These are phyloP conservation scores for Datura wrightii DNA, from an alignment of 257 asterid genomes.

Conservation along the genomic window DNA sequence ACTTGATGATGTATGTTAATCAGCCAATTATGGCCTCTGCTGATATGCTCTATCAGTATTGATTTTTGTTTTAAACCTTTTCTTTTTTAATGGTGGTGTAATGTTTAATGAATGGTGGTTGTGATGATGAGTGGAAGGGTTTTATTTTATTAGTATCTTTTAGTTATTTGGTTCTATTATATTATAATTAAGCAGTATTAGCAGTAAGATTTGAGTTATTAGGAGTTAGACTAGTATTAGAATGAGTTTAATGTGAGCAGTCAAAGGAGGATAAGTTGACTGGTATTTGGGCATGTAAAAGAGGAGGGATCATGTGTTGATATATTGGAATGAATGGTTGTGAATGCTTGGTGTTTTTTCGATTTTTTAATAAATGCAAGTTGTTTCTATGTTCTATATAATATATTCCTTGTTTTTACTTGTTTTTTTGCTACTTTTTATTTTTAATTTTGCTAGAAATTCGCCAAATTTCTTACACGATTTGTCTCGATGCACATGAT, in stretches of 20 bases:
- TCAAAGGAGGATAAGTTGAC: not conserved
- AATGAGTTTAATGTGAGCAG: slow-evolving; percentile 17
- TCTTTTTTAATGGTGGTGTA: not conserved
- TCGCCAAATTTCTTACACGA: too few relatives aligned
- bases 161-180: slow-evolving; percentile 5
- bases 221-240: not conserved
- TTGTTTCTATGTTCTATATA: not conserved
- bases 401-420: not conserved
- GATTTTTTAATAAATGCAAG: not conserved
- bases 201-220: slow-evolving; percentile 14
- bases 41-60: slow-evolving; percentile 62
- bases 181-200: slow-evolving; percentile 7
- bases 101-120: slow-evolving; percentile 21
- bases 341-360: not conserved
- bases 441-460: too few relatives aligned
- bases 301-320: slow-evolving; percentile 9
- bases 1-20: slow-evolving; percentile 54
- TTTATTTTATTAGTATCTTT: not conserved
- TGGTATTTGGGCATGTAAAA: not conserved
- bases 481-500: too few relatives aligned
- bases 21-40: slow-evolving; percentile 76
- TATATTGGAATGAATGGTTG: slow-evolving; percentile 30
- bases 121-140: slow-evolving; percentile 8
- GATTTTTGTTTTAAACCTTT: slow-evolving; percentile 12
- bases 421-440: not conserved